A percentile compares a stretch with the other conserved stretches of the same genome.
phyloP scores from a whole-genome alignment of 306 rosid species.

The Trichosanthes cucumerina region DNA sequence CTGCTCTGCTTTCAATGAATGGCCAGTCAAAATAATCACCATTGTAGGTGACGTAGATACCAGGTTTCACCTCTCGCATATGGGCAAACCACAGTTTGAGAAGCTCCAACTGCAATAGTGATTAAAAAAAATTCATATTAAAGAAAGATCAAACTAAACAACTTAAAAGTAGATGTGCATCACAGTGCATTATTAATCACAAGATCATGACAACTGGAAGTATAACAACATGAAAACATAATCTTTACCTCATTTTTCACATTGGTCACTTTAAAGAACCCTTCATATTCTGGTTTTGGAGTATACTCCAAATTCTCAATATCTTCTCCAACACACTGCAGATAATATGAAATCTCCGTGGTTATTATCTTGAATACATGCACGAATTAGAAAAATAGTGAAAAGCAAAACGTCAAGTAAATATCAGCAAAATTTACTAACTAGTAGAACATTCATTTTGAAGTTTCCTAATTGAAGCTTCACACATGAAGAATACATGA shows the following conservation, averaged over 20 bases:
- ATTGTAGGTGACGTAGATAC: constrained; percentile 88
- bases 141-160: neutral
- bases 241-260: constrained; percentile 74
- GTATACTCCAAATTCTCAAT: constrained; percentile 89
- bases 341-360: constrained; percentile 3
- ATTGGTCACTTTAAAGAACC: constrained; percentile 78
- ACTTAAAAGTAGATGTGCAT: neutral
- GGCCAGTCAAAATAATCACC: constrained; percentile 99
- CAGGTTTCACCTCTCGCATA: constrained; percentile 96
- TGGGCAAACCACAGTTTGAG: constrained; percentile 84
- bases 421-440: neutral
- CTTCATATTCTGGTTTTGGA: constrained; percentile 95
- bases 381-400: neutral
- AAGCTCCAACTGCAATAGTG: constrained; percentile 65
- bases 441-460: neutral
- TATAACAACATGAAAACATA: constrained; percentile 8
- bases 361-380: neutral
- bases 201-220: neutral
- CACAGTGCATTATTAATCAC: neutral
- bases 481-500: neutral
- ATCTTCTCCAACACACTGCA: constrained; percentile 90
- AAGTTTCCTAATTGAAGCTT: neutral
- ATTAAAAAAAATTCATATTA: constrained; percentile 2
- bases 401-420: neutral
- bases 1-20: constrained; percentile 83